phyloP scores from a whole-genome alignment of 805 yeast species.

The Diddensiella santjacobensis region DNA sequence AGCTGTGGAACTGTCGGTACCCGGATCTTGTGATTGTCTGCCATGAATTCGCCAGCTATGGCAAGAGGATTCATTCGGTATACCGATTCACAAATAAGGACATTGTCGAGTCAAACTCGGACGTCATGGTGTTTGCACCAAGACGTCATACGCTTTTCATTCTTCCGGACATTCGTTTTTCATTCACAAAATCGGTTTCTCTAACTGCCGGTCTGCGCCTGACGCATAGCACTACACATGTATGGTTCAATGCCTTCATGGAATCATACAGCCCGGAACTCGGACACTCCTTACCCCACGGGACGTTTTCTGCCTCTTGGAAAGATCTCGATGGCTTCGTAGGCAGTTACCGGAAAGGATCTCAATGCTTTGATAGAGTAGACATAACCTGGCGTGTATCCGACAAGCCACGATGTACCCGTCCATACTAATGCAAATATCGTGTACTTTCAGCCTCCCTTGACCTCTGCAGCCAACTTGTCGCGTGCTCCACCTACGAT shows the following conservation, averaged over 20 bases:
- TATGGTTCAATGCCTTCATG: constrained; percentile 45
- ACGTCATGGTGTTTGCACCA: constrained; percentile 15
- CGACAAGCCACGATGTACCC: neutral
- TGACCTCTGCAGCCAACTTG: constrained; percentile 41
- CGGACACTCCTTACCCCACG: constrained; percentile 1
- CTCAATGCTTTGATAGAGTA: constrained; percentile 48
- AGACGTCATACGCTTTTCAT: constrained; percentile 17
- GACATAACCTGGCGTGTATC: constrained; percentile 38
- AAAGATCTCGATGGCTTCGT: constrained; percentile 61
- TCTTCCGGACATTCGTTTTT: constrained; percentile 22
- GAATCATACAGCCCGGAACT: constrained; percentile 31
- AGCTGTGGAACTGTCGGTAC: constrained; percentile 17
- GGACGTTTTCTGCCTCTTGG: constrained; percentile 37
- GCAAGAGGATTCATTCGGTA: neutral
- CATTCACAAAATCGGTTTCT: constrained; percentile 13
- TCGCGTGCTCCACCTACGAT: constrained; percentile 51
- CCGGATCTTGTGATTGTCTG: constrained; percentile 23
- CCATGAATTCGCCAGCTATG: constrained; percentile 18
- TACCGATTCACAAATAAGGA: constrained; percentile 15
- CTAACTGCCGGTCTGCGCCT: constrained; percentile 13
- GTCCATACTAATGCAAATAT: neutral
- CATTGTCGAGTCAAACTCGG: constrained; percentile 11
- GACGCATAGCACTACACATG: constrained; percentile 29
- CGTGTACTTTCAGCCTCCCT: constrained; percentile 42
- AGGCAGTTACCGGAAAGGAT: constrained; percentile 57